Base-by-base conservation (phyloP, 2,329 filamentous ascomycete genomes). In the Fonsecaea monophora region DNA sequence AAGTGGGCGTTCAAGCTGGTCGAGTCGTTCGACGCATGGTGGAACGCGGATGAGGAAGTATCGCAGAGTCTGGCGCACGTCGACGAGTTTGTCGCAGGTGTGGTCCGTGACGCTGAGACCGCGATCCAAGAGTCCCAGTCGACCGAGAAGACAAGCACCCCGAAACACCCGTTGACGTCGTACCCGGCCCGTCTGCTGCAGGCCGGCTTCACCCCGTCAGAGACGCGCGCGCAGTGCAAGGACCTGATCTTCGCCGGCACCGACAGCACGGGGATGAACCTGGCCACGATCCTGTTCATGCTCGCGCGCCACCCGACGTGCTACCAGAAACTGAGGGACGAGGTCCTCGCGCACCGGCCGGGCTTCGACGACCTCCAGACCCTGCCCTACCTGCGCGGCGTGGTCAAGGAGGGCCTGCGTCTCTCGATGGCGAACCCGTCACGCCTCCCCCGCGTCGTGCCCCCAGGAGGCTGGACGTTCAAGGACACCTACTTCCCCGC, bases 401-500 rank as follows among this genome's bases (percentile, higher is more conserved):
- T 85, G 2, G 73, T 86, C 45, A 81, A 79, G 60, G 84, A 86
- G 78, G 80, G 78, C 1, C 78, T 86, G 0, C 78, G 84, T 12
- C 74, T 86, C 55, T 81, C 79, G 66, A 79, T 83, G 78, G 82
- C 84, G 0, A 86, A 85, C 58, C 83, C 84, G 0, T 83, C 79
- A 9, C 79, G 83, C 1, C 76, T 86, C 5, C 82, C 83, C 1
- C 82, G 83, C 7, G 73, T 81, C 6, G 83, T 85, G 0, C 82
- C 83, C 0, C 63, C 73, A 0, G 70, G 71, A 3, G 80, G 81
- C 4, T 74, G 76, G 38, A 76, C 77, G 58, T 78, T 81, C 69
- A 74, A 74, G 25, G 73, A 71, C 42, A 73, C 65, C 8, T 76
- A 78, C 65, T 77, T 82, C 68, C 83, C 84, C 0, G 67, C 76